phyloP scores from a whole-genome alignment of 179 eudicot species.

The Sideroxylon spinosum region DNA sequence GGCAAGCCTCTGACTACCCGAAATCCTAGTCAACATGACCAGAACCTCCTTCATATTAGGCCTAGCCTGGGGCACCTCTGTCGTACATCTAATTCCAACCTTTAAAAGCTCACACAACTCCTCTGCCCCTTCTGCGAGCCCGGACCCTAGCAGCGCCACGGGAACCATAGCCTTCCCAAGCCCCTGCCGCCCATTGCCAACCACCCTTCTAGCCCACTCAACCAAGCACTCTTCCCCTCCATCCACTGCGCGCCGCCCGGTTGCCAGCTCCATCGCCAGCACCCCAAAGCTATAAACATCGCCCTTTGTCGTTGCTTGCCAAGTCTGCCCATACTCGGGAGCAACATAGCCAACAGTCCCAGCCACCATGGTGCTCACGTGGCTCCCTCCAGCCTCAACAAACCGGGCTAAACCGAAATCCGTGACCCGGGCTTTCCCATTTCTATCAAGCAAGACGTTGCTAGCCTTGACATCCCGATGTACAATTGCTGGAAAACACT shows the following conservation, averaged over 20 bases:
- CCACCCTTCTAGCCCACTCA: slow-evolving; percentile 73
- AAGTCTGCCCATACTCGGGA: slow-evolving; percentile 89
- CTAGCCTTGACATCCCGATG: slow-evolving; percentile 96
- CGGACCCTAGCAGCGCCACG: slow-evolving; percentile 35
- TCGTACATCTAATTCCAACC: slow-evolving; percentile 70
- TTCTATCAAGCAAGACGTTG: slow-evolving; percentile 69
- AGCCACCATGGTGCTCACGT: slow-evolving; percentile 91
- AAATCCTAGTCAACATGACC: slow-evolving; percentile 54
- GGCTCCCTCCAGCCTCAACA: slow-evolving; percentile 68
- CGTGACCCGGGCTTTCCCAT: slow-evolving; percentile 74
- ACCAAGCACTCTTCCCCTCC: slow-evolving; percentile 84
- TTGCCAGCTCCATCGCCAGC: slow-evolving; percentile 81
- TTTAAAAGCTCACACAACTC: slow-evolving; percentile 61
- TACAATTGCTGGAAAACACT: slow-evolving; percentile 72
- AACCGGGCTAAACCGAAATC: slow-evolving; percentile 88
- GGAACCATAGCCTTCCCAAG: slow-evolving; percentile 25
- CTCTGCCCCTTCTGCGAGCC: slow-evolving; percentile 43
- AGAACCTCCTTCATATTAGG: slow-evolving; percentile 95
- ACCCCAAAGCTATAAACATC: slow-evolving; percentile 97
- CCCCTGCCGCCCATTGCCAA: slow-evolving; percentile 34
- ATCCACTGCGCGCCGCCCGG: slow-evolving; percentile 81
- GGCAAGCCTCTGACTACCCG: slow-evolving; percentile 3
- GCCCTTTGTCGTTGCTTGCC: slow-evolving; percentile 97
- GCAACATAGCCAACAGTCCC: slow-evolving; percentile 96
- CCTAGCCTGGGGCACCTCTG: slow-evolving; percentile 68